A percentile compares a stretch with the other conserved stretches of the same genome.
These are phyloP conservation scores for Trematosphaeria pertusa DNA, from an alignment of 2,329 filamentous ascomycete species.

Conservation along the genomic window DNA sequence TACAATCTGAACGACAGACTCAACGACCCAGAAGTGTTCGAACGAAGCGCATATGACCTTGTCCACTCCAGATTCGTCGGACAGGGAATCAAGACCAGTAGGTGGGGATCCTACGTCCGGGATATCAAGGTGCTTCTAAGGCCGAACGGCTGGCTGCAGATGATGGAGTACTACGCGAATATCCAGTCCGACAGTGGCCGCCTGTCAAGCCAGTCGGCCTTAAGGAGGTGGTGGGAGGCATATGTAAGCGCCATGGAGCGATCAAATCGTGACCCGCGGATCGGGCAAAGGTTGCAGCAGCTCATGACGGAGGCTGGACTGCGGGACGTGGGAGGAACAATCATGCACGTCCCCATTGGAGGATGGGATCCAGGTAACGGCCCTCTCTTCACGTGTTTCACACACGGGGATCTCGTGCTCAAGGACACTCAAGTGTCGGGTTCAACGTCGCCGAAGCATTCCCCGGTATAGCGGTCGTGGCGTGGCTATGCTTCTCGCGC, in stretches of 20 bases:
- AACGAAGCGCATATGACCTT: slow-evolving; percentile 76
- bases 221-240: slow-evolving; percentile 45
- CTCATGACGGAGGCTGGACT: slow-evolving; percentile 40
- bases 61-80: slow-evolving; percentile 79
- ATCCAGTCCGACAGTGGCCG: slow-evolving; percentile 85
- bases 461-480: no score
- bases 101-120: slow-evolving; percentile 78
- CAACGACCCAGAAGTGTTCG: slow-evolving; percentile 58
- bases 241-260: slow-evolving; percentile 45
- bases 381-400: no score
- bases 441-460: no score
- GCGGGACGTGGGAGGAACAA: slow-evolving; percentile 36
- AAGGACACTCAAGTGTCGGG: no score
- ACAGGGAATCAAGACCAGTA: slow-evolving; percentile 72
- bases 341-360: slow-evolving; percentile 46
- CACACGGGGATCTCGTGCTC: no score
- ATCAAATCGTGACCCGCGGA: slow-evolving; percentile 42
- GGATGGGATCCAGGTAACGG: slow-evolving; percentile 45
- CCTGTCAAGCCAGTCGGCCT: slow-evolving; percentile 61
- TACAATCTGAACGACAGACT: slow-evolving; percentile 50
- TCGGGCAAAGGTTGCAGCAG: slow-evolving; percentile 37
- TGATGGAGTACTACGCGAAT: slow-evolving; percentile 87
- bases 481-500: no score
- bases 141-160: slow-evolving; percentile 83
- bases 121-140: slow-evolving; percentile 77